phyloP scores from a whole-genome alignment of 352 stramenopile species.

The Discostella stelligera region DNA sequence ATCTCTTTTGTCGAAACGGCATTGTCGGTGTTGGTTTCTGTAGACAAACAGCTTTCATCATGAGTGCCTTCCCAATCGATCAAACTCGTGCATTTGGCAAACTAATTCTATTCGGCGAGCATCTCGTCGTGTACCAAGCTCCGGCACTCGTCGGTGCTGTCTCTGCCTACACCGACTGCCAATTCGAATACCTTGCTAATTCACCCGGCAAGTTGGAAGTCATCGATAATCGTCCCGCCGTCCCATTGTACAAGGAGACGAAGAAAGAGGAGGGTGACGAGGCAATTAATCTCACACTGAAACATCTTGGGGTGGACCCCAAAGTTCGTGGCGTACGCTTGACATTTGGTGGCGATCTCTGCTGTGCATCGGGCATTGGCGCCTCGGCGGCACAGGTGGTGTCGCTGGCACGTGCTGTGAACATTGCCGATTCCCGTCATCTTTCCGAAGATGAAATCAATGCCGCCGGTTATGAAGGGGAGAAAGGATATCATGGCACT shows the following conservation, averaged over 20 bases:
- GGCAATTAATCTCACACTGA: constrained; percentile 71
- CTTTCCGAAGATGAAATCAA: constrained; percentile 82
- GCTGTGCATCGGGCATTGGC: constrained; percentile 77
- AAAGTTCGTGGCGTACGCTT: constrained; percentile 60
- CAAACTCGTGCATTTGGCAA: constrained; percentile 78
- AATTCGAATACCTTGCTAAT: constrained; percentile 55
- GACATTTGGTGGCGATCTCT: constrained; percentile 78
- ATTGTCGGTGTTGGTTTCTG: no score
- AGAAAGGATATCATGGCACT: constrained; percentile 83
- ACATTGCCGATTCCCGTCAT: constrained; percentile 52
- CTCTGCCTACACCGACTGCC: constrained; percentile 74
- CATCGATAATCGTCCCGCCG: constrained; percentile 77
- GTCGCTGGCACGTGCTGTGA: constrained; percentile 70
- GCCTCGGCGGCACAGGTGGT: constrained; percentile 80
- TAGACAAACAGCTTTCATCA: constrained; percentile 18
- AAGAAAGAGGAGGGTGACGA: constrained; percentile 77
- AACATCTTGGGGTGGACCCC: constrained; percentile 70
- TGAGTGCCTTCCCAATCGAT: constrained; percentile 40
- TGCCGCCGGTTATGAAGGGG: constrained; percentile 79
- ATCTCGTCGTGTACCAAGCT: constrained; percentile 84
- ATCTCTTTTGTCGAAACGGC: no score
- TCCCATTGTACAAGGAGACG: constrained; percentile 80
- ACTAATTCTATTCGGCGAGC: constrained; percentile 83
- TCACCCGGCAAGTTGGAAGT: constrained; percentile 57
- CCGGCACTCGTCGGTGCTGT: constrained; percentile 80